Base-by-base conservation (phyloP, 2,329 filamentous ascomycete genomes). In the Dothistroma septosporum region DNA sequence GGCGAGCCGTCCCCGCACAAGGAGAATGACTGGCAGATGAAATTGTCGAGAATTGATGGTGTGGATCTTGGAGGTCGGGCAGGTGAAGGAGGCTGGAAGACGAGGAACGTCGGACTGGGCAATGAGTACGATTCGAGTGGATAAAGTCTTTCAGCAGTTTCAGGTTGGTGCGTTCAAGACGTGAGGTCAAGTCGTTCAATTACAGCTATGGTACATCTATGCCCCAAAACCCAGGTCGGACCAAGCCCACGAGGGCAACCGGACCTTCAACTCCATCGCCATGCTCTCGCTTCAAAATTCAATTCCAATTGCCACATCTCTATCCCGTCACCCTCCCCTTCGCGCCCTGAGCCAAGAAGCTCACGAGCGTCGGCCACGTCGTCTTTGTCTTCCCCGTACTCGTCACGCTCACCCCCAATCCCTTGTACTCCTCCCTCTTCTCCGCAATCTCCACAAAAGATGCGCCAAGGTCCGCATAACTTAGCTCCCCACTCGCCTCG, bases 311-410 rank as follows among this genome's bases (percentile, higher is more conserved):
- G 41, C 41, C 10, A 11, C 41, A 19, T 44, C n/a, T n/a, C 16
- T 19, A 44, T 2, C 41, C 41, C 16, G 41, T 44, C 21, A 50
- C 47, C 47, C 47, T 50, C 28, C 47, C 47, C 28, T 19, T 21
- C 47, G 47, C 47, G 12, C 47, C 47, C 47, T 50, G 47, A 4
- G 92, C 94, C 10, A 97, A 93, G 11, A 99, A 97, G 75, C 93
- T 97, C 73, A 92, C 91, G 11, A 97, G 92, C 73, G 92, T 93
- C 0, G 81, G 83, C 0, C 84, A 97, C 0, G 93, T 93, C 19
- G 86, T 96, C 76, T 89, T 90, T 56, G 91, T 99, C 58, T 99
- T 99, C 77, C 85, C 97, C 75, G 92, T 94, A 0, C 83, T 99
- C 9, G 96, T 96, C 72, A 92, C 47, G 10, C 21, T 28, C 22